Conservation (phyloP, 2,329 filamentous ascomycete genomes). For the Coccinonectria pachysandricola region DNA sequence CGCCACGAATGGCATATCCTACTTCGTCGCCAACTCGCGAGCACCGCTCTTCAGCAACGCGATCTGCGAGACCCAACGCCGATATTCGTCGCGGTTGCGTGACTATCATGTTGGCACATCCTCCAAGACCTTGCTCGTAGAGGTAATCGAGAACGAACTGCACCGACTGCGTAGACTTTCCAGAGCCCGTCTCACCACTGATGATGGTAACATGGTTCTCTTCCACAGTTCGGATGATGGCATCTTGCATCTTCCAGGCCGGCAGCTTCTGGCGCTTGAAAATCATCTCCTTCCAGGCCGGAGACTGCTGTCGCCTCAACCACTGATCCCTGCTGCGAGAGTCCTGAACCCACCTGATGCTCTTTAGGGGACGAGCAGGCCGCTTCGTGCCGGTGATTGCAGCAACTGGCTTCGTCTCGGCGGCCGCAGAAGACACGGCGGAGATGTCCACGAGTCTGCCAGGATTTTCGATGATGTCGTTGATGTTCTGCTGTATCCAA, state of each 20-base stretch:
- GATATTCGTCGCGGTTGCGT: constrained; percentile 94
- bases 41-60: constrained; percentile 87
- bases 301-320: constrained; percentile 53
- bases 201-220: constrained; percentile 87
- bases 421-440: constrained; percentile 58
- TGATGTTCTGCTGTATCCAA: constrained; percentile 81
- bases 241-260: constrained; percentile 74
- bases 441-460: constrained; percentile 79
- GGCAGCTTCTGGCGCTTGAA: constrained; percentile 63
- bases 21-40: constrained; percentile 74
- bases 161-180: constrained; percentile 93
- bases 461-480: constrained; percentile 72
- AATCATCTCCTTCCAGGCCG: constrained; percentile 66
- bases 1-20: constrained; percentile 84
- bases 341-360: constrained; percentile 55
- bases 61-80: constrained; percentile 83
- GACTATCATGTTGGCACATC: constrained; percentile 79
- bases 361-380: constrained; percentile 38
- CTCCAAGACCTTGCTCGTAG: constrained; percentile 65
- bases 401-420: constrained; percentile 35
- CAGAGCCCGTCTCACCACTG: constrained; percentile 91
- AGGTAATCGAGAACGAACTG: constrained; percentile 93
- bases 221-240: constrained; percentile 65
- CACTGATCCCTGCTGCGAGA: constrained; percentile 55
- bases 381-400: constrained; percentile 20